A percentile compares a stretch with the other conserved stretches of the same genome.
Conservation (phyloP, 371 early-diverging fungal species). For the Apophysomyces trapeziformis region DNA sequence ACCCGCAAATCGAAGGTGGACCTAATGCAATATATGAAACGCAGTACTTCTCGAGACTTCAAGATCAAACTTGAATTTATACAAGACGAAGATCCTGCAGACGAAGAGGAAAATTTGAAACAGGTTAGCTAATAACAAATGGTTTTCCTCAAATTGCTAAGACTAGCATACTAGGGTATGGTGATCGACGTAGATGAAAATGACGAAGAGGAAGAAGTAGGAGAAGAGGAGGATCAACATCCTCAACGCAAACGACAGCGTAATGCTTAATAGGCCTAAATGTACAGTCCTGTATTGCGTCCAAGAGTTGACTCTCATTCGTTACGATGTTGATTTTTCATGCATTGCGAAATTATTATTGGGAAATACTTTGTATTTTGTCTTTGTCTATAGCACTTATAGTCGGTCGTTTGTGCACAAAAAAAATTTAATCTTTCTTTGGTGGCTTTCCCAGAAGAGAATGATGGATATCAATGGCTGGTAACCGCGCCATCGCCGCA, state of each 20-base stretch:
- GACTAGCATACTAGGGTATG: neutral
- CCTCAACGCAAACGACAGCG: constrained; percentile 1
- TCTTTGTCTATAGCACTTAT: no score
- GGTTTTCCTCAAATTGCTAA: neutral
- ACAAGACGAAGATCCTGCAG: constrained; percentile 6
- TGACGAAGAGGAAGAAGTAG: constrained; percentile 12
- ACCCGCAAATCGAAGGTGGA: constrained; percentile 68
- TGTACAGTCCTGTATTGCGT: neutral
- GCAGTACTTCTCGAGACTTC: constrained; percentile 75
- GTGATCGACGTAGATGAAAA: neutral
- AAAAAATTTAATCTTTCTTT: constrained; percentile 25
- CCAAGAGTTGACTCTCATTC: no score
- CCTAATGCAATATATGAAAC: constrained; percentile 70
- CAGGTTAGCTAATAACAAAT: neutral
- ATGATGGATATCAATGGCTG: constrained; percentile 54
- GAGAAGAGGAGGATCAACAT: neutral
- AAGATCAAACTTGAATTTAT: constrained; percentile 59
- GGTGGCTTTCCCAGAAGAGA: constrained; percentile 49
- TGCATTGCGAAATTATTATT: no score
- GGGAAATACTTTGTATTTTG: no score
- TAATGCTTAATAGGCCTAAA: neutral
- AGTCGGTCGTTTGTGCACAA: neutral
- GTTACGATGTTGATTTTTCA: no score
- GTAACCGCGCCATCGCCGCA: constrained; percentile 57
- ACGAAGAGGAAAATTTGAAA: neutral